Evolutionary conservation across 257 asterid species (phyloP).

Genomic region (Nicotiana noctiflora): DNA sequence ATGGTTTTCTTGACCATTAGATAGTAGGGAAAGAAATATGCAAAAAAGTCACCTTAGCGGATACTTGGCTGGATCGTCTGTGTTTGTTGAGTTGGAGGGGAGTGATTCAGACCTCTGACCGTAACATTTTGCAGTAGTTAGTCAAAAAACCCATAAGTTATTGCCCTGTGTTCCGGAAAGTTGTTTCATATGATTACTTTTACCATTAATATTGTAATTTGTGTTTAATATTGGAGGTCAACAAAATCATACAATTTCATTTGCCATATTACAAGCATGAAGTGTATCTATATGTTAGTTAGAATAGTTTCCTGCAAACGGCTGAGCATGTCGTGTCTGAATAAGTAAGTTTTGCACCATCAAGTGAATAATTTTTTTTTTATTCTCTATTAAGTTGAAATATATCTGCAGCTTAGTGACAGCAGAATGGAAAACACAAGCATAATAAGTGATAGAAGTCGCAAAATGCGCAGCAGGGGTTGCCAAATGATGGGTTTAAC

Average conservation of each 20-base stretch:
- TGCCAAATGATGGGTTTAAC: conserved; percentile 99
- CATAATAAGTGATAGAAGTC: conserved; percentile 35
- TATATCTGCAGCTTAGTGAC: conserved; percentile 38
- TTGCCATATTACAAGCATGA: background rate
- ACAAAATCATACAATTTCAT: background rate
- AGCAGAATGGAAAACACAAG: conserved; percentile 45
- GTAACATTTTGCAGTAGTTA: background rate
- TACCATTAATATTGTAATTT: background rate
- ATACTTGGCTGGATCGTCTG: background rate
- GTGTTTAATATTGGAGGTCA: background rate
- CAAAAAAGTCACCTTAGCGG: background rate
- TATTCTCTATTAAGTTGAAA: background rate
- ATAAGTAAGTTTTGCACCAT: background rate
- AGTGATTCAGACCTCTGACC: background rate
- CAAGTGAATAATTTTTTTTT: background rate
- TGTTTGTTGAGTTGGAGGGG: background rate
- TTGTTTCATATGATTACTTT: background rate
- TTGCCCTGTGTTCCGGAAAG: background rate
- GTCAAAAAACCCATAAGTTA: background rate
- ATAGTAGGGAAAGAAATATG: background rate
- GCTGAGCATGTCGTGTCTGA: background rate
- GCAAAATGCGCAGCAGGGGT: conserved; percentile 57
- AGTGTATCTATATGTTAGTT: background rate
- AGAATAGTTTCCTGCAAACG: background rate
- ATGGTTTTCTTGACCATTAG: background rate